Percentiles rank a stretch among this genome's conserved stretches.
Conservation (phyloP, 2,329 filamentous ascomycete species). For the Cytospora leucostoma region DNA sequence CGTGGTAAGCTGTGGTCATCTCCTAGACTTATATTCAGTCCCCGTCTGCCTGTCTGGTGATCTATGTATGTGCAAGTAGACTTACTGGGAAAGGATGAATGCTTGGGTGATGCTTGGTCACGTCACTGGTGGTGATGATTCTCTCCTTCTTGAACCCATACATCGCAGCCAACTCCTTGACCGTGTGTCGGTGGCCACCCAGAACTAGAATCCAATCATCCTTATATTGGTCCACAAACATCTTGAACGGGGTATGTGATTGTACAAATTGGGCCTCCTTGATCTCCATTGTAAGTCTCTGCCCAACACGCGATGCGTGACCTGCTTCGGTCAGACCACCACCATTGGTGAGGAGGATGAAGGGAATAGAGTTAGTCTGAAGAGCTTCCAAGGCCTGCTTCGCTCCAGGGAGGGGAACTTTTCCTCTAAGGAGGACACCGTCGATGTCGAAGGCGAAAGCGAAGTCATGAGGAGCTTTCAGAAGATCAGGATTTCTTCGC, state of each 20-base stretch:
- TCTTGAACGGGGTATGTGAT: slow-evolving; percentile 71
- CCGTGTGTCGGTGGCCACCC: slow-evolving; percentile 47
- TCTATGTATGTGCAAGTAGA: accelerated
- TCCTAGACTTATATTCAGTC: slow-evolving; percentile 30
- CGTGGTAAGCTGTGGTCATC: slow-evolving; percentile 38
- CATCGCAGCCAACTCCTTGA: slow-evolving; percentile 34
- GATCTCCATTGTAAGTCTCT: slow-evolving; percentile 53
- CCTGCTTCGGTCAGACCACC: slow-evolving; percentile 67
- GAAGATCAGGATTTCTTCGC: neutral
- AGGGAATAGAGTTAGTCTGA: slow-evolving; percentile 63
- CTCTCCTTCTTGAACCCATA: slow-evolving; percentile 39
- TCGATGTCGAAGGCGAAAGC: slow-evolving; percentile 55
- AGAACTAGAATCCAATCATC: slow-evolving; percentile 55
- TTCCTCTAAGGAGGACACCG: slow-evolving; percentile 68
- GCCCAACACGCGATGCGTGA: slow-evolving; percentile 60
- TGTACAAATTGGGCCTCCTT: slow-evolving; percentile 59
- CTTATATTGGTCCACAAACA: slow-evolving; percentile 51
- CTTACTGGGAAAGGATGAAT: slow-evolving; percentile 37
- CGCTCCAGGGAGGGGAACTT: slow-evolving; percentile 63
- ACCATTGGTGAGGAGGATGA: slow-evolving; percentile 74
- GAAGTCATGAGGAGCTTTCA: slow-evolving; percentile 12
- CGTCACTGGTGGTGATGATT: slow-evolving; percentile 42
- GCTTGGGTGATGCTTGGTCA: slow-evolving; percentile 31
- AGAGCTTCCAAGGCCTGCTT: slow-evolving; percentile 60
- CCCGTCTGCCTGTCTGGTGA: no score